These are phyloP conservation scores for Gnetum montanum DNA, from an alignment of 75 land plant genomes.

Conservation along the genomic window DNA sequence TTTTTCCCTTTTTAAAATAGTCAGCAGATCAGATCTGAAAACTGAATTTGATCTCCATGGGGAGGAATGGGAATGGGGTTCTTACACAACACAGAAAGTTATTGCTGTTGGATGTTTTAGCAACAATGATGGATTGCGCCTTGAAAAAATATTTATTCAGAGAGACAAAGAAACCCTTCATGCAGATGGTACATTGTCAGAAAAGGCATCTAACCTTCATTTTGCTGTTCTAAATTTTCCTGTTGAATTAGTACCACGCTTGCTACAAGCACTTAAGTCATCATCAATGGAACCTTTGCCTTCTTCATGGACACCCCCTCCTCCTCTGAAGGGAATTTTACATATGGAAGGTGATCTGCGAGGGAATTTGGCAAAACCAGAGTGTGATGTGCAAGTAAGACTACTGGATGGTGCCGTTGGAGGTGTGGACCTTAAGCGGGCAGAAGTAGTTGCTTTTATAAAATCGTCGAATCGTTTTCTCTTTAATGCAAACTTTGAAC, in stretches of 20 bases:
- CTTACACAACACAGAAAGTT: conserved; percentile 79
- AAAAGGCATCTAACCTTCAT: conserved; percentile 89
- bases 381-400: conserved; percentile 95
- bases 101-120: conserved; percentile 70
- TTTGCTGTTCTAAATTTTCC: conserved; percentile 98
- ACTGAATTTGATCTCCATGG: conserved; percentile 97
- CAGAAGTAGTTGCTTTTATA: conserved; percentile 88
- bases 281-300: conserved; percentile 48
- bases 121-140: conserved; percentile 87
- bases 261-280: conserved; percentile 77
- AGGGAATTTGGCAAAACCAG: conserved; percentile 77
- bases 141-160: conserved; percentile 86
- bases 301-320: conserved; percentile 46
- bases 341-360: conserved; percentile 97
- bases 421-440: conserved; percentile 87
- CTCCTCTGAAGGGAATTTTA: conserved; percentile 77
- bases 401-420: conserved; percentile 92
- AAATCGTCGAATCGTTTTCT: conserved; percentile 83
- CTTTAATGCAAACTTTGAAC: conserved; percentile 95
- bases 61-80: conserved; percentile 99
- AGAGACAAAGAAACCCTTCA: conserved; percentile 96
- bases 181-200: conserved; percentile 94
- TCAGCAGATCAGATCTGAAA: too few relatives aligned
- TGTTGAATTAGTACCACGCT: conserved; percentile 75
- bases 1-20: too few relatives aligned